These are phyloP conservation scores for Starmerella tilneyi DNA, from an alignment of 805 yeast genomes.

Conservation along the genomic window DNA sequence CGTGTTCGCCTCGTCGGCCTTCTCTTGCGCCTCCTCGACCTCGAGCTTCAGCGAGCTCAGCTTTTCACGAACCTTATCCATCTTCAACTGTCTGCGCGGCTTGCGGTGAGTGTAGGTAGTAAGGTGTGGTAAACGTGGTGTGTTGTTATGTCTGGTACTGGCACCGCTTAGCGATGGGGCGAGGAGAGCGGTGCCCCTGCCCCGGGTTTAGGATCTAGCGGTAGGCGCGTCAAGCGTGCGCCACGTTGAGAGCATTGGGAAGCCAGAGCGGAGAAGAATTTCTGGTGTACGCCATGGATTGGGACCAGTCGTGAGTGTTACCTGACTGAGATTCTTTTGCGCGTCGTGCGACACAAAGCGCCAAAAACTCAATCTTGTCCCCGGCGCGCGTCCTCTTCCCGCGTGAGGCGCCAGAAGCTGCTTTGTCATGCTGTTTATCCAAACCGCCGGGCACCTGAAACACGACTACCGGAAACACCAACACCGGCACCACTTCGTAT, in stretches of 20 bases:
- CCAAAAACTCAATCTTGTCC: background rate
- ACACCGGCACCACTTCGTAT: background rate
- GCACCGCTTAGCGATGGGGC: slow-evolving; percentile 6
- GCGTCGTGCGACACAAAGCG: too few species aligned
- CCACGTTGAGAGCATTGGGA: too few species aligned
- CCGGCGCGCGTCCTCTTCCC: too few species aligned
- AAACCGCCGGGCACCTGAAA: too few species aligned
- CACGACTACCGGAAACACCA: background rate
- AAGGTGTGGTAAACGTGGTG: background rate
- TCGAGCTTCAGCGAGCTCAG: slow-evolving; percentile 63
- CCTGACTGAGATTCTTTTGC: too few species aligned
- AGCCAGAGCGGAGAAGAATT: too few species aligned
- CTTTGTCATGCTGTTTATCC: too few species aligned
- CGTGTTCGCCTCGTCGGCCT: slow-evolving; percentile 74
- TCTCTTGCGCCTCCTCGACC: slow-evolving; percentile 95
- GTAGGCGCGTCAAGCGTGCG: background rate
- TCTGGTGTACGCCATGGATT: too few species aligned
- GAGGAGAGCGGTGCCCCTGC: slow-evolving; percentile 3
- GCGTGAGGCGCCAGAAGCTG: too few species aligned
- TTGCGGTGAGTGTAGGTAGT: background rate
- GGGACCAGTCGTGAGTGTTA: too few species aligned
- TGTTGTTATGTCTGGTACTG: background rate
- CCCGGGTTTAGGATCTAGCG: background rate
- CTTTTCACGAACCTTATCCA: slow-evolving; percentile 29
- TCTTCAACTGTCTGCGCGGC: slow-evolving; percentile 1